phyloP scores from a whole-genome alignment of 2,329 filamentous ascomycete species.

The Fusarium begoniae region DNA sequence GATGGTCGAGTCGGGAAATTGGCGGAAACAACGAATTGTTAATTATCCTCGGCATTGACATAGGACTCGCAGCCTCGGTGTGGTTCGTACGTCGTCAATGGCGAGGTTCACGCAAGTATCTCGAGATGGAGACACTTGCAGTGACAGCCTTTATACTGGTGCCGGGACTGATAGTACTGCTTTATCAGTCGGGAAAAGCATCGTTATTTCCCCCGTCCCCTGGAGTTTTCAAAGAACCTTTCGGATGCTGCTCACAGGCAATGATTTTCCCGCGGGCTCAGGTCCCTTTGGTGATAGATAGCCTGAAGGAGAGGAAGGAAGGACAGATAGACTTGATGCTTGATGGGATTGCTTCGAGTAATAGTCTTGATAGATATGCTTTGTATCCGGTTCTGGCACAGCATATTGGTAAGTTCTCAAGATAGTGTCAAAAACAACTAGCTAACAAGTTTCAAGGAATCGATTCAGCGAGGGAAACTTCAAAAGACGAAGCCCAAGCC shows the following conservation, averaged over 20 bases:
- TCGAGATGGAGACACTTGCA: neutral
- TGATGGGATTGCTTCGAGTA: neutral
- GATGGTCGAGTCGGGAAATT: constrained; percentile 10
- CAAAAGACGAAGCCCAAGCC: constrained; percentile 8
- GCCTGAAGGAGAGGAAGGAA: neutral
- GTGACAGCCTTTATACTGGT: constrained; percentile 2
- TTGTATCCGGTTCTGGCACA: constrained; percentile 19
- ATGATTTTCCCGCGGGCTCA: constrained; percentile 7
- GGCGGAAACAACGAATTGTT: constrained; percentile 8
- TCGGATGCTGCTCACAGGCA: constrained; percentile 21
- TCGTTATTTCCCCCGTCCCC: neutral
- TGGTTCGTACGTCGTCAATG: neutral
- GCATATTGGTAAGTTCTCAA: neutral
- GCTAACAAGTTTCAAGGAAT: neutral
- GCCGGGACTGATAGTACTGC: constrained; percentile 4
- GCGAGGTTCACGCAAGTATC: neutral
- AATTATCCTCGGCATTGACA: constrained; percentile 1
- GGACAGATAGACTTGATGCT: constrained; percentile 24
- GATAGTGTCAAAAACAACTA: rapidly evolving
- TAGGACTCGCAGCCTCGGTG: neutral
- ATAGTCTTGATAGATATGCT: constrained; percentile 6
- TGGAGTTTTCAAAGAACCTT: constrained; percentile 17
- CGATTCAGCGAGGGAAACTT: constrained; percentile 9
- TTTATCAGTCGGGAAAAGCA: constrained; percentile 21
- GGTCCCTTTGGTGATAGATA: neutral